Conservation (phyloP, 345 rosid genomes). For the Populus deltoides region DNA sequence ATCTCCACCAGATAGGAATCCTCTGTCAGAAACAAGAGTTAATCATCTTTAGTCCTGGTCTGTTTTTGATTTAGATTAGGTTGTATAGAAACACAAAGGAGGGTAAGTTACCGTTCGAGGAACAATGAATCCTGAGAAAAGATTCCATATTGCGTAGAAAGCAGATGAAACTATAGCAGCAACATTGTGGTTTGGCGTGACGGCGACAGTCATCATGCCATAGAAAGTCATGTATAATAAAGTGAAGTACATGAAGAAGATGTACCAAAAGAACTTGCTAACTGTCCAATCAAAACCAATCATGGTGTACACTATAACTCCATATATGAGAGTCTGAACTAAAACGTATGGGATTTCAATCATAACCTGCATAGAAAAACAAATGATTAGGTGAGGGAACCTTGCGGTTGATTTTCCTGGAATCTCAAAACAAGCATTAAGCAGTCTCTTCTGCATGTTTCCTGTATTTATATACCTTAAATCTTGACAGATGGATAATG, state of each 20-base stretch:
- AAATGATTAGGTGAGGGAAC: background rate
- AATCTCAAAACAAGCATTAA: background rate
- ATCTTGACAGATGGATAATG: background rate
- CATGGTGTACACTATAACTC: constrained; percentile 56
- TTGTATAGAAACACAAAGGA: background rate
- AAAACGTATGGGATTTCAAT: constrained; percentile 55
- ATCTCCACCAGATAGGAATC: constrained; percentile 70
- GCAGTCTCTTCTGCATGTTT: background rate
- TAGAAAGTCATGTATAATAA: constrained; percentile 57
- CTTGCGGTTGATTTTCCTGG: background rate
- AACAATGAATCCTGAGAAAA: constrained; percentile 60
- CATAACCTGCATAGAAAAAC: constrained; percentile 30
- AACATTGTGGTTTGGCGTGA: constrained; percentile 54
- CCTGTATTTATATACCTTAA: background rate
- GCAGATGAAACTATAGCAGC: constrained; percentile 49
- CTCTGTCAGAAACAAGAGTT: constrained; percentile 35
- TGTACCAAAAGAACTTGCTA: constrained; percentile 54
- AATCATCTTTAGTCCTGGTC: background rate
- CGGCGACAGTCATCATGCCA: constrained; percentile 67
- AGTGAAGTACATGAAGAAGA: constrained; percentile 61
- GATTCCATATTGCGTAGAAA: constrained; percentile 53
- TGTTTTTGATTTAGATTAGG: background rate
- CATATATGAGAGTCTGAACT: constrained; percentile 45
- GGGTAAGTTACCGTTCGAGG: constrained; percentile 40
- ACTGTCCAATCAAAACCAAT: constrained; percentile 54